Evolutionary conservation across 257 asterid species (phyloP), one percentile per base, ranked within the genome.

Genomic region (Schizonepeta tenuifolia): DNA sequence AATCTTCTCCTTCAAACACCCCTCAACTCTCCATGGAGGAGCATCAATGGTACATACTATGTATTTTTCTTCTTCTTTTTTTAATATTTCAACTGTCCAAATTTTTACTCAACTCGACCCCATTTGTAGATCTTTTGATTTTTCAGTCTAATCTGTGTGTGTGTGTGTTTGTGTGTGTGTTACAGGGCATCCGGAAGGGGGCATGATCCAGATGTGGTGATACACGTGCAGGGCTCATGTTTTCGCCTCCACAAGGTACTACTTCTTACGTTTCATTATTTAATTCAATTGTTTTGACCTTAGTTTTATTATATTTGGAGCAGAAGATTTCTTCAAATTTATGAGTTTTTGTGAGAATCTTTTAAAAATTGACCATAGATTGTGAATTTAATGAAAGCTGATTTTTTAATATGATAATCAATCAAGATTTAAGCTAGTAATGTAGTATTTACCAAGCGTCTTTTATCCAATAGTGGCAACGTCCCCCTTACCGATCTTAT

Each of bases 161-260:
- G 62, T 24, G 33, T 22, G 60, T 9, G 36, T 22, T 18, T 12
- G 36, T 24, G 38, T 55, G 4, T n/a, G 15, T 28, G 57, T 11
- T 1, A 49, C 36, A 91, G 96, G 87, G 69, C 81, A 12, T 38
- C 69, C 69, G 83, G 68, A 51, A 77, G 79, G 40, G 79, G 77
- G 9, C 75, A 71, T 33, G 87, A 86, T 70, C 78, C 89, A 18
- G 95, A 89, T 60, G 97, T 91, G 75, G 93, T 83, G 62, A 79
- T 91, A 26, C 71, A 73, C 75, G 91, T 89, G 14, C 83, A 86
- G 47, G 76, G 71, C 60, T 75, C 95, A 3, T 75, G 72, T 78
- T 89, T 89, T 67, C 89, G 79, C 72, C 80, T 89, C 58, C 91
- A 89, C 67, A 89, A 89, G 96, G 96, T 91, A 31, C 2, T 91